These are phyloP conservation scores for Plasmodium ovale DNA, from an alignment of 169 alveolate genomes.

Conservation along the genomic window DNA sequence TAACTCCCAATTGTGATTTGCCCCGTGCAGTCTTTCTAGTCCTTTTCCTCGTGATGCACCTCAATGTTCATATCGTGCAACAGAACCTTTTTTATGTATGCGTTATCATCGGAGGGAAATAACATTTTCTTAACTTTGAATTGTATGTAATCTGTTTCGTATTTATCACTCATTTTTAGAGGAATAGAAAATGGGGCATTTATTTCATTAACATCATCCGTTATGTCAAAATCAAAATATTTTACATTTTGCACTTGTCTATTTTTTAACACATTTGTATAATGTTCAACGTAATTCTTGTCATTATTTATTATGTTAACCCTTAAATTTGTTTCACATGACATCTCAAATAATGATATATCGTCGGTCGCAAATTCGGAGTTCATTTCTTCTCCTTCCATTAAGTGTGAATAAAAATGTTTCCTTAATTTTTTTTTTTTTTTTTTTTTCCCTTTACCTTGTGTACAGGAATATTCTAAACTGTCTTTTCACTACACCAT, in stretches of 20 bases:
- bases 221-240: conserved; percentile 73
- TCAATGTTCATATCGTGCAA: conserved; percentile 35
- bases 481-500: too few species aligned
- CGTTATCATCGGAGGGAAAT: conserved; percentile 1
- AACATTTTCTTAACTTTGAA: conserved; percentile 25
- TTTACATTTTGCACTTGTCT: conserved; percentile 20
- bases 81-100: conserved; percentile 23
- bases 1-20: too few species aligned
- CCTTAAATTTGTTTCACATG: conserved; percentile 41
- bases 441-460: background rate
- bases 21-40: background rate
- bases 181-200: conserved; percentile 41
- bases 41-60: background rate
- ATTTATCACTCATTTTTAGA: conserved; percentile 7
- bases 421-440: background rate
- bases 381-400: background rate
- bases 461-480: too few species aligned
- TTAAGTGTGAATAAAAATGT: background rate
- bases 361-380: background rate
- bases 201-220: conserved; percentile 46
- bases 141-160: conserved; percentile 27
- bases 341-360: conserved; percentile 30
- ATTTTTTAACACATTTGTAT: conserved; percentile 22
- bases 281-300: conserved; percentile 9
- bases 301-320: conserved; percentile 47